Evolutionary conservation across 148 eudicot genomes (phyloP).

Genomic region (Persicaria maculosa): DNA sequence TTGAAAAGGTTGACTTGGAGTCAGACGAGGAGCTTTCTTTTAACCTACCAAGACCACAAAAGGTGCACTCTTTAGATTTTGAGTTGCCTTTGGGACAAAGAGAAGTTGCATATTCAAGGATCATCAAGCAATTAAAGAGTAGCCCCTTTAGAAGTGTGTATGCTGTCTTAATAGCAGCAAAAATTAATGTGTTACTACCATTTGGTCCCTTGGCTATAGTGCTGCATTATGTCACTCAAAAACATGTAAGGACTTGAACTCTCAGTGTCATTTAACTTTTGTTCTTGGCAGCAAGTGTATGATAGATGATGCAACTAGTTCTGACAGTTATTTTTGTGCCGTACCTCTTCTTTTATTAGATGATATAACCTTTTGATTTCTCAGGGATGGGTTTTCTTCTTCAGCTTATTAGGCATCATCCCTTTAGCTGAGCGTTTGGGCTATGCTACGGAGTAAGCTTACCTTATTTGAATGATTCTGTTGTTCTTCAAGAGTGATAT

Average conservation of each 20-base stretch:
- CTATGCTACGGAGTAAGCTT: constrained; percentile 71
- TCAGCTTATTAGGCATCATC: constrained; percentile 72
- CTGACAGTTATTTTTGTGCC: neutral
- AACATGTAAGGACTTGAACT: constrained; percentile 41
- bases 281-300: no score
- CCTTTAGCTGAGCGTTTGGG: constrained; percentile 96
- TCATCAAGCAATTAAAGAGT: constrained; percentile 32
- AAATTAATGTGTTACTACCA: constrained; percentile 80
- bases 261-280: neutral
- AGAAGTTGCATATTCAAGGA: constrained; percentile 33
- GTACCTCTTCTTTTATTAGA: neutral
- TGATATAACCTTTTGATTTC: constrained; percentile 17
- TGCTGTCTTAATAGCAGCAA: constrained; percentile 61
- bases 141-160: constrained; percentile 56
- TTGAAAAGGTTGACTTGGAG: constrained; percentile 54
- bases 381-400: constrained; percentile 88
- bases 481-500: neutral
- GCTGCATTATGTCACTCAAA: constrained; percentile 55
- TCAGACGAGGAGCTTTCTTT: constrained; percentile 63
- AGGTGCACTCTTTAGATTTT: constrained; percentile 32
- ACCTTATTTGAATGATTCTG: constrained; percentile 10
- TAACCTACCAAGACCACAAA: constrained; percentile 34
- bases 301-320: no score
- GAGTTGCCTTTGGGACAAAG: constrained; percentile 34
- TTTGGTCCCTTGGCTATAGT: constrained; percentile 83